Evolutionary conservation across 2,329 filamentous ascomycete genomes (phyloP), one percentile per base, ranked within the genome.

Genomic region (Blumeriella jaapii): DNA sequence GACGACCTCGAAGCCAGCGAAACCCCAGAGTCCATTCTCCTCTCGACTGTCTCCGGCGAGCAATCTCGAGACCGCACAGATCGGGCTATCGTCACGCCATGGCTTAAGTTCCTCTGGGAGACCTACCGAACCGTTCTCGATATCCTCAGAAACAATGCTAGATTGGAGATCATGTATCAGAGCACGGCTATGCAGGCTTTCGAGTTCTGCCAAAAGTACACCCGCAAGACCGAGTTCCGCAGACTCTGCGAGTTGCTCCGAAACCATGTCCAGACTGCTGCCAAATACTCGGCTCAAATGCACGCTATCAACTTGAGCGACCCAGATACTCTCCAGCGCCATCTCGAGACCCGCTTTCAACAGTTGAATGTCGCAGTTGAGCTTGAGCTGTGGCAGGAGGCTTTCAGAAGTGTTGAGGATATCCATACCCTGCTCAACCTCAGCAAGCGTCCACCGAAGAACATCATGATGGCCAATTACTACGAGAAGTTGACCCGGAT

Each of bases 391-490:
- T 98, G 91, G 91, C 91, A 98, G 64, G 91, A 98, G 67, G 91
- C 91, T 47, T 98, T 98, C 81, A 83, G 91, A 61, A 95, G 86
- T 56, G 89, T 98, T 31, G 91, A 98, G 65, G 91, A 98, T 59
- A 96, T 96, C 51, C 91, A 98, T 67, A 96, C 87, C 33, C 75
- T 98, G 36, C 77, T 98, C 50, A 96, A 81, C 67, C 73, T 96
- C 51, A 96, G 89, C 79, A 96, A 96, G 74, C 83, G 91, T 37
- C 87, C 87, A 24, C 81, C 91, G 36, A 96, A 96, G 79, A 95
- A 95, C 60, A 71, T 95, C 58, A 96, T 98, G 91, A 98, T 98
- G 91, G 91, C 91, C 64, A 98, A 96, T 69, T 98, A 98, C 72
- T 98, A 96, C 63, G 91, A 98, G 71, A 96, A 96, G 68, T 78